phyloP scores from a whole-genome alignment of 2,329 filamentous ascomycete genomes.

The Aspergillus phoenicis region DNA sequence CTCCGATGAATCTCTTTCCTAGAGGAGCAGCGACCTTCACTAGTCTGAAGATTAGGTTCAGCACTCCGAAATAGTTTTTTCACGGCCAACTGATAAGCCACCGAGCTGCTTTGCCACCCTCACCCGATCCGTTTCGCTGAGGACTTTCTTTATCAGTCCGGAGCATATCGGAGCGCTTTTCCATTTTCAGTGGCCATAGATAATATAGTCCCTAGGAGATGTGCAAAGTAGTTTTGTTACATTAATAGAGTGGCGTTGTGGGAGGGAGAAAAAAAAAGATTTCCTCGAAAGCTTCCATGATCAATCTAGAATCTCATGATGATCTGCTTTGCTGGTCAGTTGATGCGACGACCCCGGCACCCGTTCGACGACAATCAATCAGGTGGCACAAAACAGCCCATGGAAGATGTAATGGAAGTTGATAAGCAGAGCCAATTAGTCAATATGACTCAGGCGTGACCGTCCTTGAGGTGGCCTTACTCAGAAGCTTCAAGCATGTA shows the following conservation, averaged over 20 bases:
- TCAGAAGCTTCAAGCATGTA: neutral
- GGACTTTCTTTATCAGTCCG: neutral
- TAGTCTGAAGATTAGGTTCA: neutral
- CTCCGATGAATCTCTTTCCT: neutral
- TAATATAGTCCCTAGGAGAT: neutral
- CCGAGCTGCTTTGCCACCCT: neutral
- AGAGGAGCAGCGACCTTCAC: neutral
- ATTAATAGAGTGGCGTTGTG: conserved; percentile 3
- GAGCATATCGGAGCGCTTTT: neutral
- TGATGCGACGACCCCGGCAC: neutral
- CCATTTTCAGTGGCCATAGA: neutral
- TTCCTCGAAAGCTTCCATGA: conserved; percentile 1
- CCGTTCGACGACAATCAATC: too few species aligned
- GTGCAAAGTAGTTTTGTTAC: neutral
- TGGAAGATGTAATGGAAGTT: neutral
- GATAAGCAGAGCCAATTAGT: neutral
- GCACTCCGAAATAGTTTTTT: neutral
- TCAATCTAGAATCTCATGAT: conserved; percentile 5
- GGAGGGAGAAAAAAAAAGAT: neutral
- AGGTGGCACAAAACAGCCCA: neutral
- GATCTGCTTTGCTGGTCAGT: neutral
- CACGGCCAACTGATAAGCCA: neutral
- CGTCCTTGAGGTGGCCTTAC: neutral
- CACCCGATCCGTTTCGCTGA: neutral
- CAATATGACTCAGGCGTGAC: neutral